A percentile compares a stretch with the other conserved stretches of the same genome.
Evolutionary conservation across 2,329 filamentous ascomycete species (phyloP).

Genomic region (Fusarium torulosum): DNA sequence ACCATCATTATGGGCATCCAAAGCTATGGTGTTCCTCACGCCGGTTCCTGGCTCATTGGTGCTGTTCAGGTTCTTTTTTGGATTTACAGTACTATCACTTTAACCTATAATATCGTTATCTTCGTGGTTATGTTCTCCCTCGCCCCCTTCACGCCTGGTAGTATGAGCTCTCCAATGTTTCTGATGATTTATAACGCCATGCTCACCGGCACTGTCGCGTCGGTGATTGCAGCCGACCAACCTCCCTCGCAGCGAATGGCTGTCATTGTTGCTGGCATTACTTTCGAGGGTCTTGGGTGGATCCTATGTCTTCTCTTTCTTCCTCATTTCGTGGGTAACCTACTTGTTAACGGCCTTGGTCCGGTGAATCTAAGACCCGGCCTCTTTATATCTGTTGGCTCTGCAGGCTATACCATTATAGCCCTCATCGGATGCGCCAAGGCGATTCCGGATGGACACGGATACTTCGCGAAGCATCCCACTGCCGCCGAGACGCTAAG

Average conservation of each 20-base stretch:
- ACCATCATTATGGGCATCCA: slow-evolving; percentile 18
- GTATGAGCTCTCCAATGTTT: slow-evolving; percentile 22
- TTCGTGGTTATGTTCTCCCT: slow-evolving; percentile 12
- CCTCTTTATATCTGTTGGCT: slow-evolving; percentile 1
- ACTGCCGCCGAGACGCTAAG: slow-evolving; percentile 3
- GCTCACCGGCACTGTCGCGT: not conserved
- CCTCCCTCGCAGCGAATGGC: not conserved
- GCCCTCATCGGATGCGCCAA: slow-evolving; percentile 11
- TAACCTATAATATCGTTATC: slow-evolving; percentile 8
- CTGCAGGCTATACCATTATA: slow-evolving; percentile 16
- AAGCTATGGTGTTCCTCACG: slow-evolving; percentile 12
- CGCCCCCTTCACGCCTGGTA: not conserved
- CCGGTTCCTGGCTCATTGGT: not conserved
- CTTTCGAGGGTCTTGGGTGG: slow-evolving; percentile 6
- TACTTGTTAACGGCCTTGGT: slow-evolving; percentile 2
- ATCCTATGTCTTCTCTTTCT: not conserved
- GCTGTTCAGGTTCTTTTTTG: not conserved
- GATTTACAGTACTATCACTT: not conserved
- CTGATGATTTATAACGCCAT: slow-evolving; percentile 13
- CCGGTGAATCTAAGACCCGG: not conserved
- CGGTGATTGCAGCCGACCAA: not conserved
- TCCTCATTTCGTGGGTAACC: not conserved
- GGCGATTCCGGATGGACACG: slow-evolving; percentile 5
- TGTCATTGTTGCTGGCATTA: not conserved
- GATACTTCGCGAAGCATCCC: slow-evolving; percentile 7